Conservation (phyloP, 2,329 filamentous ascomycete genomes). For the Trichoderma sp. region DNA sequence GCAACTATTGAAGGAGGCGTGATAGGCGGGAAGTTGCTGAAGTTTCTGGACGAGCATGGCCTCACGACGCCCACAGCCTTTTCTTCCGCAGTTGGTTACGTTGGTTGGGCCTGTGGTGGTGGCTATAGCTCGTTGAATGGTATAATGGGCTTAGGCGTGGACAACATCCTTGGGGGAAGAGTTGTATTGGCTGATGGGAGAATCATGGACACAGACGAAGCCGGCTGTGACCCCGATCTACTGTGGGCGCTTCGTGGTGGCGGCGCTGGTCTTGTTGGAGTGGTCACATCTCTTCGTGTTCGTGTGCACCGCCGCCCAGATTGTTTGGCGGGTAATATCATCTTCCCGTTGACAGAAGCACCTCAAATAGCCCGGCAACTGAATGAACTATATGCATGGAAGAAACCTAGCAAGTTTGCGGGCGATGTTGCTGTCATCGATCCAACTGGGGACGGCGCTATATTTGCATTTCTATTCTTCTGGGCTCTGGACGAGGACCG, state of each 20-base stretch:
- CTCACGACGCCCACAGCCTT: conserved; percentile 20
- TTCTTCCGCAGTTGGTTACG: conserved; percentile 30
- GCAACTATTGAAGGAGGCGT: conserved; percentile 17
- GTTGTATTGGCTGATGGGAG: conserved; percentile 30
- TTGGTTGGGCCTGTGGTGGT: conserved; percentile 37
- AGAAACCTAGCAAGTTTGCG: background rate
- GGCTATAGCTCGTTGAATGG: conserved; percentile 35
- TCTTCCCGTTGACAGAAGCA: conserved; percentile 1
- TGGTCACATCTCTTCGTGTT: conserved; percentile 29
- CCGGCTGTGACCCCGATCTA: conserved; percentile 24
- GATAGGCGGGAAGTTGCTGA: conserved; percentile 3
- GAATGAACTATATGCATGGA: background rate
- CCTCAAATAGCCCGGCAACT: background rate
- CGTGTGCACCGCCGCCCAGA: conserved; percentile 26
- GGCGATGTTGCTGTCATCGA: background rate
- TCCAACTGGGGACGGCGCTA: background rate
- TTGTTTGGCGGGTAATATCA: background rate
- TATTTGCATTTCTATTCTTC: background rate
- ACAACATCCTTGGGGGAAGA: conserved; percentile 37
- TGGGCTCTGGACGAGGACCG: conserved; percentile 3
- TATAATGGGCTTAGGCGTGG: conserved; percentile 34
- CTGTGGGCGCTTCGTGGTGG: conserved; percentile 31
- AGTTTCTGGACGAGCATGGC: conserved; percentile 16
- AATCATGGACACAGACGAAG: conserved; percentile 27
- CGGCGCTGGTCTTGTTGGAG: conserved; percentile 29